These are phyloP conservation scores for Penicillium sp. DNA, from an alignment of 2,329 filamentous ascomycete genomes.

Conservation along the genomic window DNA sequence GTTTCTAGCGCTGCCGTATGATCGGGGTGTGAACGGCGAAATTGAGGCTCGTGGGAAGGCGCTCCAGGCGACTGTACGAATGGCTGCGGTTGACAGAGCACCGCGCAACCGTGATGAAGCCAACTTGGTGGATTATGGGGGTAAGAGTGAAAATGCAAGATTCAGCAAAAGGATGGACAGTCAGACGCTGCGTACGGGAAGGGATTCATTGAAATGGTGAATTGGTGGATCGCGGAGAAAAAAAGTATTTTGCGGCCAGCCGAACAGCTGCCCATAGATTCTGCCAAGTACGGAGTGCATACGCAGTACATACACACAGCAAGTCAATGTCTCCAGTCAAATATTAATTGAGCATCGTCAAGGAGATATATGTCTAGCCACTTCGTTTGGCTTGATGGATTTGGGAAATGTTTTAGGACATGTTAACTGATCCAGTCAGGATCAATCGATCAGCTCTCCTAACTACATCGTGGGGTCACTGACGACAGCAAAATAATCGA, in stretches of 20 bases:
- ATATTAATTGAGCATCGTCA: no score
- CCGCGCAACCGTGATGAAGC: conserved; percentile 33
- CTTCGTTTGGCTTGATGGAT: no score
- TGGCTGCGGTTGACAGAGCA: conserved; percentile 29
- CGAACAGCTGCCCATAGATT: background rate
- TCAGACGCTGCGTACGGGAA: background rate
- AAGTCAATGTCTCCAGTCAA: no score
- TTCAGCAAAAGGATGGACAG: background rate
- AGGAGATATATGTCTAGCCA: no score
- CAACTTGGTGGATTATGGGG: conserved; percentile 25
- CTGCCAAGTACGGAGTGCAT: background rate
- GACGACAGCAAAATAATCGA: no score
- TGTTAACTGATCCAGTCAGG: no score
- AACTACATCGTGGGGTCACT: no score
- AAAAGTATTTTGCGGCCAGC: conserved; percentile 6
- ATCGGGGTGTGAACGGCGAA: conserved; percentile 10
- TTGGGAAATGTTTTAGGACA: no score
- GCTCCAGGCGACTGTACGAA: conserved; percentile 23
- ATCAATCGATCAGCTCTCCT: no score
- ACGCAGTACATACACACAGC: no score
- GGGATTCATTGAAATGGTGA: background rate
- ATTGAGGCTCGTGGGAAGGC: conserved; percentile 11
- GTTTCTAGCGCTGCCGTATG: conserved; percentile 8
- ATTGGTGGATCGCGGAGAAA: conserved; percentile 1
- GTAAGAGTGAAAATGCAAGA: background rate